Conservation (phyloP, 345 rosid species). For the Acer saccharum region DNA sequence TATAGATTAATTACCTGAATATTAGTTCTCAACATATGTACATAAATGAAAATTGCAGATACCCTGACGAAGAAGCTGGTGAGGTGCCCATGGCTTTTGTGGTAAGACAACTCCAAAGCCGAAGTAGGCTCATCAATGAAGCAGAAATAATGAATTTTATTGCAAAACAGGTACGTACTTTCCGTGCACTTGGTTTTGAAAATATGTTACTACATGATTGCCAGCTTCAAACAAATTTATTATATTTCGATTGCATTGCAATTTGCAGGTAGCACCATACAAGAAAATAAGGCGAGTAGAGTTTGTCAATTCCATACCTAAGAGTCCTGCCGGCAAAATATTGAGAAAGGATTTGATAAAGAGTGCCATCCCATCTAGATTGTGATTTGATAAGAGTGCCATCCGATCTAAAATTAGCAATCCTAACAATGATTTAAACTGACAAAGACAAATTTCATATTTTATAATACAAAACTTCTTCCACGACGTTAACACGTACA, state of each 20-base stretch:
- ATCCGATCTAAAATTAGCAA: too few species aligned
- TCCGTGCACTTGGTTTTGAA: neutral
- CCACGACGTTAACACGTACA: too few species aligned
- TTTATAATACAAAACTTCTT: too few species aligned
- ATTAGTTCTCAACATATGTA: too few species aligned
- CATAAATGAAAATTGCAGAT: conserved; percentile 18
- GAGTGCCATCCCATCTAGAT: conserved; percentile 9
- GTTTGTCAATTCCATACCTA: conserved; percentile 34
- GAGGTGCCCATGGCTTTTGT: conserved; percentile 44
- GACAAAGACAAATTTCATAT: too few species aligned
- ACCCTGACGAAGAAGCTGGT: conserved; percentile 44
- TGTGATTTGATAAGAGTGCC: neutral
- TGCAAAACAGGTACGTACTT: conserved; percentile 31
- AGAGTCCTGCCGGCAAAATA: conserved; percentile 36
- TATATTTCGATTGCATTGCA: neutral
- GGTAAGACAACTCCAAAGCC: conserved; percentile 27
- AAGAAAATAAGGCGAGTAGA: conserved; percentile 38
- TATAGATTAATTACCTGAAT: too few species aligned
- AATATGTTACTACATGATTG: neutral
- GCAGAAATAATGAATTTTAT: conserved; percentile 33
- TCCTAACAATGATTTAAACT: too few species aligned
- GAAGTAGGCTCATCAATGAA: conserved; percentile 21
- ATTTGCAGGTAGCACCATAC: conserved; percentile 40
- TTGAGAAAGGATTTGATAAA: conserved; percentile 36
- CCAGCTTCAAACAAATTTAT: too few species aligned